These are phyloP conservation scores for Malbranchea cinnamomea DNA, from an alignment of 2,329 filamentous ascomycete species.

Conservation along the genomic window DNA sequence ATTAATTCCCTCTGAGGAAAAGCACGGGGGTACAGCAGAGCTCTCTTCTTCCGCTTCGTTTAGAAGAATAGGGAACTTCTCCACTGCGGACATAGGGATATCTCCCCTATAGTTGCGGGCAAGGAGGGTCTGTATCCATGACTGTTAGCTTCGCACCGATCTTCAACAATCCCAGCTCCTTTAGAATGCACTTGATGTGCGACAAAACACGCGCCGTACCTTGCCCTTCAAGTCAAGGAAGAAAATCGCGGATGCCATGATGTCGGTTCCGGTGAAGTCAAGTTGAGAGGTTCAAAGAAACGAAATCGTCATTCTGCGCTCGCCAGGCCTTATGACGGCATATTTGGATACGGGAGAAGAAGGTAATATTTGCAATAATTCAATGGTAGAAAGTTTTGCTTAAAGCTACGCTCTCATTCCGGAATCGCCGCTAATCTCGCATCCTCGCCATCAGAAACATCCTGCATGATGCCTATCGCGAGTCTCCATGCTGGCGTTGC, in stretches of 20 bases:
- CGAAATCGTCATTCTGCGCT: constrained; percentile 3
- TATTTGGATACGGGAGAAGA: not conserved
- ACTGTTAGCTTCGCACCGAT: constrained; percentile 8
- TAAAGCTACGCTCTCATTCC: too few species aligned
- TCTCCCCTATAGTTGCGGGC: constrained; percentile 97
- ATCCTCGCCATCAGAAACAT: too few species aligned
- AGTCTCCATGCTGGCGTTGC: too few species aligned
- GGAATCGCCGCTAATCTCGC: too few species aligned
- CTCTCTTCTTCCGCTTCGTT: constrained; percentile 99
- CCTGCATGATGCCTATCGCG: too few species aligned
- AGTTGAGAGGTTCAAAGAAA: constrained; percentile 4
- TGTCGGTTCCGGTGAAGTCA: constrained; percentile 16
- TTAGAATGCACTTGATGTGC: too few species aligned
- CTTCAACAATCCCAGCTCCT: constrained; percentile 1
- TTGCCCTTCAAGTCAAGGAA: constrained; percentile 99
- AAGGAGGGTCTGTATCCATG: constrained; percentile 62
- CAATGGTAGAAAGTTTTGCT: too few species aligned
- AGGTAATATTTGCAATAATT: too few species aligned
- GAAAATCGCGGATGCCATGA: constrained; percentile 94
- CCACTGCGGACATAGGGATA: constrained; percentile 97
- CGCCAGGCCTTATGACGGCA: not conserved
- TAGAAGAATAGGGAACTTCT: constrained; percentile 90
- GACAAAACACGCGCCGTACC: too few species aligned
- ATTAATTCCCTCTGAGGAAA: constrained; percentile 97
- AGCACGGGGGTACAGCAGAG: constrained; percentile 91